Evolutionary conservation across 1,284 basidiomycete species (phyloP).

Genomic region (Kwoniella shivajii): DNA sequence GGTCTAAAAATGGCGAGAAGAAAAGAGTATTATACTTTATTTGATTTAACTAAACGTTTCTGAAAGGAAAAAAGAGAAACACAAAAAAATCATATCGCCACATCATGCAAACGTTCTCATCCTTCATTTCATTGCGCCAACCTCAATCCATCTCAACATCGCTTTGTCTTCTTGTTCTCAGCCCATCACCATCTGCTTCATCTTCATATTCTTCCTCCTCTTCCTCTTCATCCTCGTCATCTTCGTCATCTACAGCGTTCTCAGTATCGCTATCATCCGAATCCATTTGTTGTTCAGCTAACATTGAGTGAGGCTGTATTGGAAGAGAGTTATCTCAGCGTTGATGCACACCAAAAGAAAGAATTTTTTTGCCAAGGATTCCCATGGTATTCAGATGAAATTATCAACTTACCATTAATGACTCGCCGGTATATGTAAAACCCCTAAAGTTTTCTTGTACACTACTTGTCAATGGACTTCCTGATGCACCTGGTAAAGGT

Average conservation of each 20-base stretch:
- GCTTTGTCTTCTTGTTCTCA: slow-evolving; percentile 48
- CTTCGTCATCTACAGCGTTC: slow-evolving; percentile 51
- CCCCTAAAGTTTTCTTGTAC: slow-evolving; percentile 94
- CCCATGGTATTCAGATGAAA: neutral
- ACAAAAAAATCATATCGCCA: neutral
- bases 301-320: slow-evolving; percentile 53
- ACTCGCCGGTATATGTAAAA: slow-evolving; percentile 85
- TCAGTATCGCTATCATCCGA: slow-evolving; percentile 57
- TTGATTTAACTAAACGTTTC: neutral
- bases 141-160: slow-evolving; percentile 52
- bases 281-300: slow-evolving; percentile 50
- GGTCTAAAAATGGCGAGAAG: neutral
- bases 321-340: neutral
- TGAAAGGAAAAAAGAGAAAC: too few relatives aligned
- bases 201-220: slow-evolving; percentile 41
- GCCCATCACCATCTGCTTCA: slow-evolving; percentile 48
- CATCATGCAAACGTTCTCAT: neutral
- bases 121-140: neutral
- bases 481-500: slow-evolving; percentile 57
- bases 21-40: slow-evolving; percentile 9
- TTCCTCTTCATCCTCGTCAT: slow-evolving; percentile 37
- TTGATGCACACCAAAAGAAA: too few relatives aligned
- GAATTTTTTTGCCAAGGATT: too few relatives aligned
- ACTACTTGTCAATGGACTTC: slow-evolving; percentile 76
- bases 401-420: slow-evolving; percentile 59